A percentile compares a stretch with the other conserved stretches of the same genome.
Conservation (phyloP, 2,329 filamentous ascomycete species). For the Trichoderma afroharzianum region DNA sequence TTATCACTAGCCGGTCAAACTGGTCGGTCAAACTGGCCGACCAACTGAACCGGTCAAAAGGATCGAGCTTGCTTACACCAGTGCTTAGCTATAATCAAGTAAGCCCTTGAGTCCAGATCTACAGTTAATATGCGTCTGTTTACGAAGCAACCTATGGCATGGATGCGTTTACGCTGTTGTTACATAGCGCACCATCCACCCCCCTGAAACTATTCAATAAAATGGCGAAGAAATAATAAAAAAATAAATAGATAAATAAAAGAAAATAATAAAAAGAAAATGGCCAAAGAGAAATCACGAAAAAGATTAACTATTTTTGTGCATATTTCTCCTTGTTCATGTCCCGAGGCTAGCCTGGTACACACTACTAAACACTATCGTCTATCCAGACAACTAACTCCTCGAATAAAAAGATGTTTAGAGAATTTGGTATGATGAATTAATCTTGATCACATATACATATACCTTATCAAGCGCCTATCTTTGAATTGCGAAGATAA, state of each 20-base stretch:
- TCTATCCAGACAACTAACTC: background rate
- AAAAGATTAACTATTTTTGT: background rate
- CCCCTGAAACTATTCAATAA: too few species aligned
- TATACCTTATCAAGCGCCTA: background rate
- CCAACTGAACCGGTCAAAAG: background rate
- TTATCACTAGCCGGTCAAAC: background rate
- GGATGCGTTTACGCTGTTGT: background rate
- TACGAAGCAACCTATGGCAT: background rate
- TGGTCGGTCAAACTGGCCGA: background rate
- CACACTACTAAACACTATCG: background rate
- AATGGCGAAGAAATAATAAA: background rate
- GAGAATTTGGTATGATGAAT: background rate
- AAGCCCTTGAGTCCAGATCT: background rate
- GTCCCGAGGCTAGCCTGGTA: background rate
- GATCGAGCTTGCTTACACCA: background rate
- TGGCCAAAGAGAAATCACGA: background rate
- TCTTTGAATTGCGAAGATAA: background rate
- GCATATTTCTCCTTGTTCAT: background rate
- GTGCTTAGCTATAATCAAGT: background rate
- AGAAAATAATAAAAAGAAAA: background rate
- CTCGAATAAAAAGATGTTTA: background rate
- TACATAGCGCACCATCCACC: background rate
- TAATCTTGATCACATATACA: background rate
- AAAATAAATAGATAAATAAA: background rate
- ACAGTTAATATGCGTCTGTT: background rate